Percentiles rank a stretch among this genome's conserved stretches.
Conservation (phyloP, 1,284 basidiomycete species). For the Paramarasmius palmivorus region DNA sequence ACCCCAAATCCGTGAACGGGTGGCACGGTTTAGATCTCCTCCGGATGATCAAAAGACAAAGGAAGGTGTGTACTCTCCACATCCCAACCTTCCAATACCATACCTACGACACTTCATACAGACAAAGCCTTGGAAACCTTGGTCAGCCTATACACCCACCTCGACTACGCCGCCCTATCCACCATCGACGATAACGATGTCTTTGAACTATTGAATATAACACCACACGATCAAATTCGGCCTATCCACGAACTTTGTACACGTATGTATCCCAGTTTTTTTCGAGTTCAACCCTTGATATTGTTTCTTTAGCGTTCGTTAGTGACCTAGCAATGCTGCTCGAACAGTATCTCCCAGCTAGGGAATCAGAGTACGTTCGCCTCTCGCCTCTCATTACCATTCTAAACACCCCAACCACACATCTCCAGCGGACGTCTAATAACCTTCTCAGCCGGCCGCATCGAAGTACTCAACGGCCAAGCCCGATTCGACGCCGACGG, state of each 20-base stretch:
- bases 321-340: too few relatives aligned
- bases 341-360: too few relatives aligned
- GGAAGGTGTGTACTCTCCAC: slow-evolving; percentile 5
- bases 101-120: slow-evolving; percentile 17
- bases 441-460: slow-evolving; percentile 32
- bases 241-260: slow-evolving; percentile 30
- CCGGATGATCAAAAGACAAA: slow-evolving; percentile 23
- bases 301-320: too few relatives aligned
- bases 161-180: slow-evolving; percentile 51
- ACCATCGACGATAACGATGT: slow-evolving; percentile 38
- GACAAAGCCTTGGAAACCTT: slow-evolving; percentile 51
- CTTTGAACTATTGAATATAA: slow-evolving; percentile 30
- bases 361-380: too few relatives aligned
- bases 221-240: slow-evolving; percentile 22
- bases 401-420: slow-evolving; percentile 2
- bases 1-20: slow-evolving; percentile 60
- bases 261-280: too few relatives aligned
- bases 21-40: slow-evolving; percentile 49
- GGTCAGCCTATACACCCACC: slow-evolving; percentile 62
- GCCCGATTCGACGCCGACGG: neutral
- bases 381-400: too few relatives aligned
- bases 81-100: neutral
- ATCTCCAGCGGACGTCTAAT: slow-evolving; percentile 29
- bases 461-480: slow-evolving; percentile 15
- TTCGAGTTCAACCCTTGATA: too few relatives aligned